phyloP scores from a whole-genome alignment of 805 yeast species.

The Hanseniaspora jakobsenii region DNA sequence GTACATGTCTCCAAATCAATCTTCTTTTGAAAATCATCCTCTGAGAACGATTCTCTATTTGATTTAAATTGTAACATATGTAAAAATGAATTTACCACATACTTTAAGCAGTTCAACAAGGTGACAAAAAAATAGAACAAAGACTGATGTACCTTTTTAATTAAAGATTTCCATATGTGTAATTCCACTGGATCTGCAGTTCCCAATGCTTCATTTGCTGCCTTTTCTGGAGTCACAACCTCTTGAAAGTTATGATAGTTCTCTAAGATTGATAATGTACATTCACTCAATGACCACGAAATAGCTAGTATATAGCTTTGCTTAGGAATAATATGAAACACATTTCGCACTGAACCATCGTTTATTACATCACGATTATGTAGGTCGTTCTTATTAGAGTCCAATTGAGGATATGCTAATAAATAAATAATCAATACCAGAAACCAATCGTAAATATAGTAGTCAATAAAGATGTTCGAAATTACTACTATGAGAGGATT shows the following conservation, averaged over 20 bases:
- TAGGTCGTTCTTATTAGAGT: slow-evolving; percentile 1
- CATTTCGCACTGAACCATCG: slow-evolving; percentile 10
- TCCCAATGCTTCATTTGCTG: slow-evolving; percentile 3
- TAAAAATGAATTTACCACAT: too few relatives aligned
- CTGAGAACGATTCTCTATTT: slow-evolving; percentile 11
- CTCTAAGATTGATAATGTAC: slow-evolving; percentile 22
- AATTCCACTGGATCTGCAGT: neutral
- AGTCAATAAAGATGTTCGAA: slow-evolving; percentile 25
- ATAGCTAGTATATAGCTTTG: slow-evolving; percentile 32
- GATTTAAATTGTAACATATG: too few relatives aligned
- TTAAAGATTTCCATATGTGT: neutral
- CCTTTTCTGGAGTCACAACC: slow-evolving; percentile 14
- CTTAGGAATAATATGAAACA: slow-evolving; percentile 33
- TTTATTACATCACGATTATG: neutral
- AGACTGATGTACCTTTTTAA: neutral
- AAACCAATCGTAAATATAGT: slow-evolving; percentile 29
- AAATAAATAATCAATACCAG: slow-evolving; percentile 29
- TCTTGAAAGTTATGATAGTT: slow-evolving; percentile 25
- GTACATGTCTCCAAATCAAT: slow-evolving; percentile 7
- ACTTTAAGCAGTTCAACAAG: neutral
- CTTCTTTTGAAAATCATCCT: neutral
- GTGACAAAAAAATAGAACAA: neutral
- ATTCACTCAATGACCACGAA: slow-evolving; percentile 29
- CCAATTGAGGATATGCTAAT: slow-evolving; percentile 33
- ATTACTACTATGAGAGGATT: slow-evolving; percentile 19